These are phyloP conservation scores for Penicillium griseofulvum DNA, from an alignment of 2,329 filamentous ascomycete species.

Conservation along the genomic window DNA sequence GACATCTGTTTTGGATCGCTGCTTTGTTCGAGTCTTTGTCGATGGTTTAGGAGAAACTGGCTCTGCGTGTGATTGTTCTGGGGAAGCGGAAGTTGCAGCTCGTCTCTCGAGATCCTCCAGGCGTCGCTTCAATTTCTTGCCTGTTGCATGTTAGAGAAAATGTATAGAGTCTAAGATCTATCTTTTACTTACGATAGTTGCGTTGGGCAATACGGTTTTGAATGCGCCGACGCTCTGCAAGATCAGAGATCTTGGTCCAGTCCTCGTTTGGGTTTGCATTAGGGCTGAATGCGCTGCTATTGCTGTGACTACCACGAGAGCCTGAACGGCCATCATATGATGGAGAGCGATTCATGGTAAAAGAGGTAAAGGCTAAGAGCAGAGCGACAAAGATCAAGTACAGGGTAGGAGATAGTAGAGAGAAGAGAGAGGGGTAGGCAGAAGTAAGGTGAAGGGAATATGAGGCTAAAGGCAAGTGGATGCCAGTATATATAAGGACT, in stretches of 20 bases:
- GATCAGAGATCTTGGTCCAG: slow-evolving; percentile 98
- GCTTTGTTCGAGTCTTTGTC: slow-evolving; percentile 28
- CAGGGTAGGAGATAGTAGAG: neutral
- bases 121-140: slow-evolving; percentile 67
- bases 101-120: slow-evolving; percentile 63
- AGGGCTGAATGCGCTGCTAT: slow-evolving; percentile 90
- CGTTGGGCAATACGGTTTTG: slow-evolving; percentile 97
- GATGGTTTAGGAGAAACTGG: slow-evolving; percentile 40
- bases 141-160: slow-evolving; percentile 32
- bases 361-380: neutral
- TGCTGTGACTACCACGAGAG: slow-evolving; percentile 68
- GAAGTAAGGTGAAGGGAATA: slow-evolving; percentile 5
- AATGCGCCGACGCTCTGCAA: slow-evolving; percentile 88
- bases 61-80: slow-evolving; percentile 58
- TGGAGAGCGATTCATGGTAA: slow-evolving; percentile 33
- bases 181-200: slow-evolving; percentile 77
- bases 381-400: slow-evolving; percentile 7
- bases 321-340: slow-evolving; percentile 29
- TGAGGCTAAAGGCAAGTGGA: slow-evolving; percentile 4
- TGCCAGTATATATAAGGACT: neutral
- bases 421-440: neutral
- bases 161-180: neutral
- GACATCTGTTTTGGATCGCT: slow-evolving; percentile 28
- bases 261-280: slow-evolving; percentile 95
- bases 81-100: slow-evolving; percentile 60